Conservation (phyloP, 441 rosid species). For the Sinapis alba region DNA sequence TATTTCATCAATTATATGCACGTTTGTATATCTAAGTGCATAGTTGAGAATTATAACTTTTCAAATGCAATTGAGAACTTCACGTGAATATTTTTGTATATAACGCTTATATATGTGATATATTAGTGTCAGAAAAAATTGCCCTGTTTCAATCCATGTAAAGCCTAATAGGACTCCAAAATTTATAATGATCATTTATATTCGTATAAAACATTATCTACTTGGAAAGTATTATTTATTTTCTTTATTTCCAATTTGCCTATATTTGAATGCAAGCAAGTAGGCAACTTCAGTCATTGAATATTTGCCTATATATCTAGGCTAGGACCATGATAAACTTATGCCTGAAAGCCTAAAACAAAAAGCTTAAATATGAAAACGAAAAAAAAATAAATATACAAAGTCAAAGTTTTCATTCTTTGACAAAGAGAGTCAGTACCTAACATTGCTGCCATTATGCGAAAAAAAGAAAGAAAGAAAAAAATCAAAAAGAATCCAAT, state of each 20-base stretch:
- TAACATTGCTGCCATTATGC: slow-evolving; percentile 44
- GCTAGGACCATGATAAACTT: slow-evolving; percentile 8
- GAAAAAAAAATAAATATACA: slow-evolving; percentile 21
- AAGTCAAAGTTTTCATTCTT: slow-evolving; percentile 41
- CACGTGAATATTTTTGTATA: slow-evolving; percentile 6
- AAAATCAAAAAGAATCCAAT: slow-evolving; percentile 30
- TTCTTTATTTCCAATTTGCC: not conserved
- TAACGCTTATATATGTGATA: not conserved
- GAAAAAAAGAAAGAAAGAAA: slow-evolving; percentile 30
- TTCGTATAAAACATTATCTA: not conserved
- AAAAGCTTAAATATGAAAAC: slow-evolving; percentile 22
- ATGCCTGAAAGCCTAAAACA: not conserved
- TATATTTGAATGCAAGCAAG: slow-evolving; percentile 2
- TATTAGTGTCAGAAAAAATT: not conserved
- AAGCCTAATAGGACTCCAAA: not conserved
- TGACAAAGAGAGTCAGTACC: slow-evolving; percentile 44
- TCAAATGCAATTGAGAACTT: slow-evolving; percentile 28
- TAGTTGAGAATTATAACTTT: not conserved
- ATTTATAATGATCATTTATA: not conserved
- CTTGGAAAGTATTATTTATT: not conserved
- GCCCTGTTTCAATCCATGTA: not conserved
- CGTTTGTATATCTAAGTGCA: slow-evolving; percentile 15
- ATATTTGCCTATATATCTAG: slow-evolving; percentile 2
- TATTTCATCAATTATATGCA: not conserved
- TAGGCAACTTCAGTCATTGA: slow-evolving; percentile 10